A percentile compares a stretch with the other conserved stretches of the same genome.
Evolutionary conservation across 2,329 filamentous ascomycete species (phyloP).

Genomic region (Diplocarpon mali): DNA sequence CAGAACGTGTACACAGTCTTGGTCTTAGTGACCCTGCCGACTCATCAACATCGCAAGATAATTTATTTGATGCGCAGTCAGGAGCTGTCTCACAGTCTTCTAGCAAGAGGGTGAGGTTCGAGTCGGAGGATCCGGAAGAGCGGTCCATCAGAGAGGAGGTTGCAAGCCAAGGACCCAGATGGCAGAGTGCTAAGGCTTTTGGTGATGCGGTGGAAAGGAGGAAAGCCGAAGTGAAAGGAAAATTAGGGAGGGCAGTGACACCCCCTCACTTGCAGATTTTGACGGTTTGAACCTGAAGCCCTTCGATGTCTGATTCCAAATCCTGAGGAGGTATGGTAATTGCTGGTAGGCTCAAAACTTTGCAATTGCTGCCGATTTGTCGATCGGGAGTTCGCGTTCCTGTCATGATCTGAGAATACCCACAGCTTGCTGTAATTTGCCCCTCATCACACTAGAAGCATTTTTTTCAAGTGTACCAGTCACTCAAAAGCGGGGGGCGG

Average conservation of each 20-base stretch:
- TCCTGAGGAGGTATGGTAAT: background rate
- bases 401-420: too few relatives aligned
- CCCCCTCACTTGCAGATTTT: too few relatives aligned
- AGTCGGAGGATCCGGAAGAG: constrained; percentile 8
- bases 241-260: background rate
- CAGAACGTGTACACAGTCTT: background rate
- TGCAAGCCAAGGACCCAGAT: constrained; percentile 4
- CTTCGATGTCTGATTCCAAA: background rate
- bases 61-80: background rate
- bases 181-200: constrained; percentile 7
- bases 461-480: too few relatives aligned
- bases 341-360: too few relatives aligned
- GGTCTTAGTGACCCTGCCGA: background rate
- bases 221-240: background rate
- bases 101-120: constrained; percentile 5
- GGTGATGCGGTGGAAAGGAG: constrained; percentile 3
- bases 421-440: too few relatives aligned
- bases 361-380: too few relatives aligned
- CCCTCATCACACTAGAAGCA: too few relatives aligned
- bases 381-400: too few relatives aligned
- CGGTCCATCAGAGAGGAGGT: constrained; percentile 4
- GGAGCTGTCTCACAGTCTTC: background rate
- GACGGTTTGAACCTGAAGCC: too few relatives aligned
- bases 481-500: too few relatives aligned
- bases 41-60: background rate